These are phyloP conservation scores for Moringa oleifera DNA, from an alignment of 345 rosid species.

Conservation along the genomic window DNA sequence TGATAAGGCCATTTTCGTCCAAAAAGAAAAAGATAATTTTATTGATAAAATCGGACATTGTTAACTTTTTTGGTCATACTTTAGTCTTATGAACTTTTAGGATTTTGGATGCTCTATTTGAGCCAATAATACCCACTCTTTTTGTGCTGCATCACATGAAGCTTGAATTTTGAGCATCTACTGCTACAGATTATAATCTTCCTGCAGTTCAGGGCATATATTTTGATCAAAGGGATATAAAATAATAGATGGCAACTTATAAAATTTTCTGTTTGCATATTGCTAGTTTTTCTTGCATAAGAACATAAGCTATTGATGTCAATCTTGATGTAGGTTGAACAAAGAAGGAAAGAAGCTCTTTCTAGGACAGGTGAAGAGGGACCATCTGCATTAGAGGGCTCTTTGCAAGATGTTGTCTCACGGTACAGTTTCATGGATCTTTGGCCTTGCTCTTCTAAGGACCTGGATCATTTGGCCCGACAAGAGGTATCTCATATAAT, in stretches of 20 bases:
- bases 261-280: background rate
- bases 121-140: no score
- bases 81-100: no score
- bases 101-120: no score
- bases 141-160: no score
- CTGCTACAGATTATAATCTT: no score
- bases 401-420: constrained; percentile 74
- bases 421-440: constrained; percentile 94
- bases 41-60: no score
- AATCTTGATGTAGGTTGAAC: constrained; percentile 61
- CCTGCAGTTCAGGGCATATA: no score
- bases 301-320: constrained; percentile 8
- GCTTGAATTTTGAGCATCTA: no score
- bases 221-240: background rate
- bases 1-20: no score
- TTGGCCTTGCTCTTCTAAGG: constrained; percentile 83
- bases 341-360: constrained; percentile 91
- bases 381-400: constrained; percentile 46
- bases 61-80: no score
- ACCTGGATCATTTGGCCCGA: constrained; percentile 75
- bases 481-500: constrained; percentile 96
- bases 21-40: no score
- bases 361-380: constrained; percentile 67
- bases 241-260: background rate
- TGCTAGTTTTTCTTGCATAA: background rate